phyloP scores from a whole-genome alignment of 805 yeast genomes.

The Myxozyma udenii region DNA sequence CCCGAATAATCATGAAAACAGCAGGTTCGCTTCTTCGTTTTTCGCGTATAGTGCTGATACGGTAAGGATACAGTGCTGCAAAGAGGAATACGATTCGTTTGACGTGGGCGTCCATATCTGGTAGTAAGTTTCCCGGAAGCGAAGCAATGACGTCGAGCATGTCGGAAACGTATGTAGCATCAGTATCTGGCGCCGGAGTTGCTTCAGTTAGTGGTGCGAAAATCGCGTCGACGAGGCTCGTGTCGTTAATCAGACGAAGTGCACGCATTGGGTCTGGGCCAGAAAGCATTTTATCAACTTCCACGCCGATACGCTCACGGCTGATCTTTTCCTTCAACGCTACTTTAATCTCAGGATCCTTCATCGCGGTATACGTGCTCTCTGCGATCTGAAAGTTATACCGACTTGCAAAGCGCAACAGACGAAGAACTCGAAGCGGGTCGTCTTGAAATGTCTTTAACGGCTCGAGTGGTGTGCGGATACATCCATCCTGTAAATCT shows the following conservation, averaged over 20 bases:
- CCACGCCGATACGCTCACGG: conserved; percentile 85
- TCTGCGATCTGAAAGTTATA: conserved; percentile 65
- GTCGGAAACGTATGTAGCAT: not conserved
- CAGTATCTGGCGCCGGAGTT: not conserved
- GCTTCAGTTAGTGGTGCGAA: not conserved
- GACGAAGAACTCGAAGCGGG: conserved; percentile 82
- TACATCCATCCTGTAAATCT: conserved; percentile 66
- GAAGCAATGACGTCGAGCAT: too few species aligned
- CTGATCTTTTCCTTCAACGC: conserved; percentile 74
- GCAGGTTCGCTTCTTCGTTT: conserved; percentile 37
- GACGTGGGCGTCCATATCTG: too few species aligned
- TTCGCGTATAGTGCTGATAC: conserved; percentile 26
- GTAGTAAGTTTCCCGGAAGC: too few species aligned
- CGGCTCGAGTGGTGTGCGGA: conserved; percentile 88
- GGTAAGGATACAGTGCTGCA: conserved; percentile 52
- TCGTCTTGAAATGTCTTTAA: conserved; percentile 85
- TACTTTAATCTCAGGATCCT: conserved; percentile 49
- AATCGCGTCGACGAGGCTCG: not conserved
- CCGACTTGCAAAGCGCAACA: conserved; percentile 81
- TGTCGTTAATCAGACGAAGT: not conserved
- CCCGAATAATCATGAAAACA: conserved; percentile 54
- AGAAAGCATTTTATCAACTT: conserved; percentile 71
- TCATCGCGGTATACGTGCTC: conserved; percentile 58
- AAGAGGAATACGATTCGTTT: conserved; percentile 50
- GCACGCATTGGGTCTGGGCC: conserved; percentile 37